Percentiles rank a stretch among this genome's conserved stretches.
Conservation (phyloP, 2,329 filamentous ascomycete genomes). For the Ophiostoma tasmaniense region DNA sequence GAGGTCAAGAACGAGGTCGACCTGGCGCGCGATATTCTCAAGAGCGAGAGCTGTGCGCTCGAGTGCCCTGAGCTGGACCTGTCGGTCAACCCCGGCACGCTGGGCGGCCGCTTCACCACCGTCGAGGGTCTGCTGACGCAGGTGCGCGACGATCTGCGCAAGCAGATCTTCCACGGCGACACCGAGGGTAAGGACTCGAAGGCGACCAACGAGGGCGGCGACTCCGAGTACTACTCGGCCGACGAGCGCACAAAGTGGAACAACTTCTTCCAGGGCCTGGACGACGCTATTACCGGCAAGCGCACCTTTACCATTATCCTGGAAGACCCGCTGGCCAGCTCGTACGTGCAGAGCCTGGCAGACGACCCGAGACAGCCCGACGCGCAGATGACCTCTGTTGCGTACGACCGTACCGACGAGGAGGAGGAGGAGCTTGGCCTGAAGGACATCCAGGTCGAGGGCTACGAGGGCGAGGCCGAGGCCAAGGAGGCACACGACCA, state of each 20-base stretch:
- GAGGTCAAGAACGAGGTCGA: constrained; percentile 61
- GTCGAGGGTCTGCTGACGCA: constrained; percentile 90
- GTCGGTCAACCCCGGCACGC: constrained; percentile 81
- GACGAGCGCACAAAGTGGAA: constrained; percentile 66
- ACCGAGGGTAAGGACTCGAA: constrained; percentile 32
- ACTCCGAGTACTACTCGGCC: constrained; percentile 54
- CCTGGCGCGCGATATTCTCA: constrained; percentile 85
- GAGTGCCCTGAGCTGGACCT: constrained; percentile 81
- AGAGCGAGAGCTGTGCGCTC: constrained; percentile 85
- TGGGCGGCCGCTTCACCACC: constrained; percentile 93
- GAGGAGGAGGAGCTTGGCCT: constrained; percentile 91
- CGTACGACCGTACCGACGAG: constrained; percentile 79
- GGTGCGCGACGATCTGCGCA: constrained; percentile 79
- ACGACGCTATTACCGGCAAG: constrained; percentile 70
- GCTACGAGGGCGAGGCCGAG: constrained; percentile 56
- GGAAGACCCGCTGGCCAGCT: constrained; percentile 81
- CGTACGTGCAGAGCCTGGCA: constrained; percentile 84
- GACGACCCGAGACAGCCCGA: constrained; percentile 63
- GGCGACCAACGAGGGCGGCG: constrained; percentile 61
- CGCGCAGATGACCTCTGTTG: constrained; percentile 69
- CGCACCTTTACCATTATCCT: constrained; percentile 75
- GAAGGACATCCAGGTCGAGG: constrained; percentile 85
- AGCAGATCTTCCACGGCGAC: constrained; percentile 67
- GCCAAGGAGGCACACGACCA: constrained; percentile 15
- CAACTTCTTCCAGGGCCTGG: constrained; percentile 68